Evolutionary conservation across 768 basidiomycete species (phyloP), one percentile per base, ranked within the genome.

Genomic region (Pleurotus eryngii): DNA sequence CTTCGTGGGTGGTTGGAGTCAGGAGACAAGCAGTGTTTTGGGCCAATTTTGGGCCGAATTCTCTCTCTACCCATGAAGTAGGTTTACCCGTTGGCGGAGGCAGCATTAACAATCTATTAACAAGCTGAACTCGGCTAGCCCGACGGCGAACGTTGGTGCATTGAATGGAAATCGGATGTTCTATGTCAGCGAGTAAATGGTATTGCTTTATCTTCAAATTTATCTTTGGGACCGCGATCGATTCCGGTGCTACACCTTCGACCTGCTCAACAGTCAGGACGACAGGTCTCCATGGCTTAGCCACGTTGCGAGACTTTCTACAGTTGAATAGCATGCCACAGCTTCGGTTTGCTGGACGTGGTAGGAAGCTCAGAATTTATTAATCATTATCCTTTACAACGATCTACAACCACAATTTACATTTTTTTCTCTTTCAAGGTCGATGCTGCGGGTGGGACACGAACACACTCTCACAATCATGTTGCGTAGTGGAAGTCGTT

Each of bases 151-250:
- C 55, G 69, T 69, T 7, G 78, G 78, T 1, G 53, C 61, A 4
- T 49, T 80, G 14, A 57, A 40, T 3, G 80, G 80, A 3, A 81
- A 79, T 56, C 67, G 73, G 5, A 74, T 76, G 69, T 81, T 81
- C 65, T 80, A 70, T 53, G 65, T 67, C 22, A 76, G 73, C 55
- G 79, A 81, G 55, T 81, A 80, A 59, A 79, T 81, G 79, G 80
- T 78, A 30, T 30, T 30, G 27, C 24, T 11, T 3, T 9, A 35
- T 35, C 9, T 35, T 35, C 43, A 80, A 82, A 55, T 70, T 82
- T 20, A 77, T 83, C 27, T 82, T 82, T 9, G 82, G 82, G 1
- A 73, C 65, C 15, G 74, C 73, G 0, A 65, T 70, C 8, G 66
- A 74, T 46, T 71, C 72, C 53, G 67, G 63, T 20, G 64, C 53